A percentile compares a stretch with the other conserved stretches of the same genome.
Evolutionary conservation across 208 protist species (phyloP).

Genomic region (Trypanosoma cruzi): DNA sequence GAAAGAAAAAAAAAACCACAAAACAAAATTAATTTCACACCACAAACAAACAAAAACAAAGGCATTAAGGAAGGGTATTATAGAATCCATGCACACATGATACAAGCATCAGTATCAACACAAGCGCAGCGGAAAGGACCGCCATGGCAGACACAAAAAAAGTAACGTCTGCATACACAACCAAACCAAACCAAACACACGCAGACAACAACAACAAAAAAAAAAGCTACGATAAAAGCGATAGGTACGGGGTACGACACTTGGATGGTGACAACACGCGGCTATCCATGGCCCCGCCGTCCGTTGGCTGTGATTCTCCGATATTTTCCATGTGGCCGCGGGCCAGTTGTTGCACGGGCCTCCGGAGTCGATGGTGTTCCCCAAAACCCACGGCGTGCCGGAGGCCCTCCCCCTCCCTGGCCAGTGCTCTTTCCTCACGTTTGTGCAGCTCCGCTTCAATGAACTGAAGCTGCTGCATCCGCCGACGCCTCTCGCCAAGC

Average conservation of each 20-base stretch:
- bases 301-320: neutral
- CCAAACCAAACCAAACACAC: neutral
- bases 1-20: neutral
- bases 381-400: neutral
- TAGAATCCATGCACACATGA: too few relatives aligned
- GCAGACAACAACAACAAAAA: neutral
- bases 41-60: too few relatives aligned
- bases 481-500: conserved; percentile 10
- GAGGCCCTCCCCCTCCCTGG: neutral
- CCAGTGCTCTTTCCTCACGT: neutral
- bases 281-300: neutral
- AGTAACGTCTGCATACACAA: too few relatives aligned
- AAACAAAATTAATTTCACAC: too few relatives aligned
- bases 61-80: too few relatives aligned
- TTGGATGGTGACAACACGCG: neutral
- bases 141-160: too few relatives aligned
- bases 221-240: neutral
- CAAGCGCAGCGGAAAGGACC: too few relatives aligned
- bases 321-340: too few relatives aligned
- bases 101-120: too few relatives aligned
- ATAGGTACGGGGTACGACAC: neutral
- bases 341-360: too few relatives aligned
- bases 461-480: conserved; percentile 15
- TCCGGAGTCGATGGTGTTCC: too few relatives aligned
- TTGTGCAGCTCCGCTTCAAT: conserved; percentile 12